Base-by-base conservation (phyloP, 345 rosid species). In the Dovyalis caffra region DNA sequence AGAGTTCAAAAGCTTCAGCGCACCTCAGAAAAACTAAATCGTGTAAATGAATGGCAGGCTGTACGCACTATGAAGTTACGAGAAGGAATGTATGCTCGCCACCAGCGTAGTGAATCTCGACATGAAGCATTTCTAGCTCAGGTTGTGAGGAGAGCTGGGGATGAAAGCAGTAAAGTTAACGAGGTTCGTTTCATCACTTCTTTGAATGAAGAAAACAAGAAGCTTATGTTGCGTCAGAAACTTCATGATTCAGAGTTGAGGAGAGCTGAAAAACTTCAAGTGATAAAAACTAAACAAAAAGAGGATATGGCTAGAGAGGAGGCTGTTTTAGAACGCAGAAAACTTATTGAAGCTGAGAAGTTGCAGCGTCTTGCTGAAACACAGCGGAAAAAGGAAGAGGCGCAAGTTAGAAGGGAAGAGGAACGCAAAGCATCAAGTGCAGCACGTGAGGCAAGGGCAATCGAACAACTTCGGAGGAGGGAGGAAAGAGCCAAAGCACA, bases 141-240 rank as follows among this genome's bases (percentile, higher is more conserved):
- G 79, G 95, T 90, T 76, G 92, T 76, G 70, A 85, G 90, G 85
- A 89, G 95, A 84, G 95, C 95, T 81, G 95, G 95, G 57, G 92
- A 90, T 71, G 95, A 90, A 83, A 90, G 92, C 82, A 90, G 92
- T 74, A 90, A 90, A 81, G 95, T 90, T 68, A 89, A 87, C 75
- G 95, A 90, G 85, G 92, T 90, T 71, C 92, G 92, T 32, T 90
- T 90, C 73, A 90, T 90, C 77, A 90, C 95, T 71, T 90, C 95
- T 61, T 80, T 90, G 80, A 90, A 90, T 77, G 95, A 82, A 84
- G 95, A 86, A 83, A 90, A 90, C 76, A 90, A 90, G 82, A 90
- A 90, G 84, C 88, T 85, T 71, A 90, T 87, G 15, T 83, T 90
- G 86, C 92, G 86, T 53, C 95, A 90, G 83, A 90, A 90, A 78